phyloP scores from a whole-genome alignment of 805 yeast genomes.

The Candida khao-thaluensis region DNA sequence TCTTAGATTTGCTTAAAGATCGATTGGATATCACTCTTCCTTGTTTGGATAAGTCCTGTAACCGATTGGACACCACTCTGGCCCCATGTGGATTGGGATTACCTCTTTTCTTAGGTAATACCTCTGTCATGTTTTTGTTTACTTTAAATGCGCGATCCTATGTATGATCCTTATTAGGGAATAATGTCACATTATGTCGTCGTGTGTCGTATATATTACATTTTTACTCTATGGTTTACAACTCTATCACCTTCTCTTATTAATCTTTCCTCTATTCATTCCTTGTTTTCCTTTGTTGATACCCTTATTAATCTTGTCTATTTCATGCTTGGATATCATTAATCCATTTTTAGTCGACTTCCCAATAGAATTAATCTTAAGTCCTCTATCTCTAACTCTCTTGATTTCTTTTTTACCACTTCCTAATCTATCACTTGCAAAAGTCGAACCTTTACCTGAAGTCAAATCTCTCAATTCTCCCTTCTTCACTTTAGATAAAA shows the following conservation, averaged over 20 bases:
- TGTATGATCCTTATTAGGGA: too few relatives aligned
- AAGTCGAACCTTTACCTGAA: slow-evolving; percentile 53
- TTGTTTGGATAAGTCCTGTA: slow-evolving; percentile 29
- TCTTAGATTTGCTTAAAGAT: slow-evolving; percentile 18
- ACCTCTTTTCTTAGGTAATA: slow-evolving; percentile 27
- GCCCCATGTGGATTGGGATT: slow-evolving; percentile 14
- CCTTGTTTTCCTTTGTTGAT: too few relatives aligned
- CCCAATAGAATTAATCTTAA: slow-evolving; percentile 75
- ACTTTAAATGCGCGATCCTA: slow-evolving; percentile 7
- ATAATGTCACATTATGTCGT: slow-evolving; percentile 2
- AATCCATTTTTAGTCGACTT: slow-evolving; percentile 77
- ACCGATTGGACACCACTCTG: slow-evolving; percentile 16
- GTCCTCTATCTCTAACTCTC: slow-evolving; percentile 67
- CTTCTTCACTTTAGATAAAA: slow-evolving; percentile 68
- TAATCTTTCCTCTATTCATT: too few relatives aligned
- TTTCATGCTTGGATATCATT: slow-evolving; percentile 64
- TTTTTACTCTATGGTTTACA: too few relatives aligned
- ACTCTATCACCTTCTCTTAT: background rate
- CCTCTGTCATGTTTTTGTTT: slow-evolving; percentile 15
- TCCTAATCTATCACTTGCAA: slow-evolving; percentile 53
- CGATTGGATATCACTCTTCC: slow-evolving; percentile 30
- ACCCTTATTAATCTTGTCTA: slow-evolving; percentile 46
- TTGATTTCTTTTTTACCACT: slow-evolving; percentile 38
- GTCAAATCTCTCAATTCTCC: slow-evolving; percentile 62
- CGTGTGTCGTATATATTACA: background rate